These are phyloP conservation scores for Pyrenophora seminiperda DNA, from an alignment of 2,329 filamentous ascomycete genomes.

Conservation along the genomic window DNA sequence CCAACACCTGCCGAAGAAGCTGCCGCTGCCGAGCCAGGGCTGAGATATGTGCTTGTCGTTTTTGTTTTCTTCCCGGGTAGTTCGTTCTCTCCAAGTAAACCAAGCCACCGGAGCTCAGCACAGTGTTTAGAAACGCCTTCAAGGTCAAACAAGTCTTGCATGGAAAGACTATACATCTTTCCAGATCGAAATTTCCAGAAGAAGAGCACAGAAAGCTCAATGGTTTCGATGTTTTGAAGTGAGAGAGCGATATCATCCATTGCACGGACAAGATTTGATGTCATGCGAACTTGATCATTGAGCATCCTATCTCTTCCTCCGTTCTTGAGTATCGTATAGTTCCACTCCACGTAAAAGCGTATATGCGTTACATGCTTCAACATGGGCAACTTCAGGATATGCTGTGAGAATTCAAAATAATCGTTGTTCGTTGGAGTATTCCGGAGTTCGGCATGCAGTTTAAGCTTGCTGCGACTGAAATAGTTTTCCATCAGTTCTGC, in stretches of 20 bases:
- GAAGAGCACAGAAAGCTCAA: slow-evolving; percentile 42
- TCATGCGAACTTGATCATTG: slow-evolving; percentile 40
- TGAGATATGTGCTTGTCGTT: slow-evolving; percentile 14
- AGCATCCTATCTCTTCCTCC: slow-evolving; percentile 22
- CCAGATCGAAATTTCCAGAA: slow-evolving; percentile 44
- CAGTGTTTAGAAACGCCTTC: slow-evolving; percentile 44
- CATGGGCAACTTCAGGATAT: slow-evolving; percentile 40
- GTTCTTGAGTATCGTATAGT: slow-evolving; percentile 36
- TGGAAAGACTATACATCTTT: slow-evolving; percentile 42
- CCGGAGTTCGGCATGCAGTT: slow-evolving; percentile 42
- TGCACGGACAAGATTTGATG: slow-evolving; percentile 35
- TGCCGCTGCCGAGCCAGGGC: slow-evolving; percentile 17
- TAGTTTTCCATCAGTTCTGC: slow-evolving; percentile 38
- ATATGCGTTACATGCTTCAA: slow-evolving; percentile 37
- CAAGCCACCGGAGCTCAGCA: slow-evolving; percentile 41
- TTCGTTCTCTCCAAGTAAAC: slow-evolving; percentile 33
- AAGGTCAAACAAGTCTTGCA: slow-evolving; percentile 45
- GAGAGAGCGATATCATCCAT: slow-evolving; percentile 39
- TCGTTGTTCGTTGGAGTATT: slow-evolving; percentile 38
- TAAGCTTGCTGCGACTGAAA: slow-evolving; percentile 37
- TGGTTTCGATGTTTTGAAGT: slow-evolving; percentile 33
- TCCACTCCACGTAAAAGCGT: slow-evolving; percentile 46
- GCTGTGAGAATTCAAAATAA: slow-evolving; percentile 43
- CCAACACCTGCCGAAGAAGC: slow-evolving; percentile 37
- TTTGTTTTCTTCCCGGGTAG: slow-evolving; percentile 11